Conservation (phyloP, 2,329 filamentous ascomycete species). For the Fusarium mundagurra region DNA sequence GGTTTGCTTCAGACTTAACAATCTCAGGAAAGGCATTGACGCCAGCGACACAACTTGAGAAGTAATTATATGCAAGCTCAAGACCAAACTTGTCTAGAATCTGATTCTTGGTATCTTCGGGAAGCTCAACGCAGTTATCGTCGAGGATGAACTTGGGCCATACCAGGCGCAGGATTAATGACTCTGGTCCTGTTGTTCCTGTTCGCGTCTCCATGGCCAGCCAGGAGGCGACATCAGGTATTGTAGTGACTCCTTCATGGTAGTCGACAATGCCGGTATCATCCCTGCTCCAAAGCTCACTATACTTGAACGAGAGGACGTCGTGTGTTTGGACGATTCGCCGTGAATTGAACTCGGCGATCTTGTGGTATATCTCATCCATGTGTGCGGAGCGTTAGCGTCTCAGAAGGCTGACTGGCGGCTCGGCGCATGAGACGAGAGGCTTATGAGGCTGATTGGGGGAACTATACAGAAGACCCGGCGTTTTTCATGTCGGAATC, state of each 20-base stretch:
- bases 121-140: conserved; percentile 40
- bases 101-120: conserved; percentile 18
- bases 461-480: not conserved
- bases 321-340: conserved; percentile 23
- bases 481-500: not conserved
- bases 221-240: conserved; percentile 33
- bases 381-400: conserved; percentile 27
- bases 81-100: conserved; percentile 45
- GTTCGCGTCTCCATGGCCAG: conserved; percentile 33
- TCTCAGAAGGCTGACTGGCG: not conserved
- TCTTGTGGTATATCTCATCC: conserved; percentile 48
- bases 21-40: conserved; percentile 41
- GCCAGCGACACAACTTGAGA: conserved; percentile 48
- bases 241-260: conserved; percentile 5
- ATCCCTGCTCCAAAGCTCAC: conserved; percentile 44
- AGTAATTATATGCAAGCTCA: conserved; percentile 47
- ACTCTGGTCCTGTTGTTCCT: conserved; percentile 17
- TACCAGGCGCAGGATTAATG: conserved; percentile 45
- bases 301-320: conserved; percentile 37
- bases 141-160: conserved; percentile 41
- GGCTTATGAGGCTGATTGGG: not conserved
- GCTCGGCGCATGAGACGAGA: not conserved
- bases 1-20: not conserved
- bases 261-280: conserved; percentile 29
- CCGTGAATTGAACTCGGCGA: conserved; percentile 40